Evolutionary conservation across 352 stramenopile species (phyloP), one percentile per base, ranked within the genome.

Genomic region (Aphanomyces invadans): DNA sequence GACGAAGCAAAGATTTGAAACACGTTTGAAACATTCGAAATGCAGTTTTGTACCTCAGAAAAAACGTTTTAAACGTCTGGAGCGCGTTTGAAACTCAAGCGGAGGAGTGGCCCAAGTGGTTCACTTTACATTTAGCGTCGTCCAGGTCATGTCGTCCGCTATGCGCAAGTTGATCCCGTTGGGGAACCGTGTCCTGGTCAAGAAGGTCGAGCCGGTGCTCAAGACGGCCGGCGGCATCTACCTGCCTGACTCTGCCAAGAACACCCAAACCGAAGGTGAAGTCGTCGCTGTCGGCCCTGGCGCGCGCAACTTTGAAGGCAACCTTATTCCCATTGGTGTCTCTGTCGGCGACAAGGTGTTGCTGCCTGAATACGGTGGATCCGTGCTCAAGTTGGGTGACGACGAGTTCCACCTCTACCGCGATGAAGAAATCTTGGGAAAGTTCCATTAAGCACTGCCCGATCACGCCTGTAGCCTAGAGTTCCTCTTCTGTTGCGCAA

Each of bases 391-490:
- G 74, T 80, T 98, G 52, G 88, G 78, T 65, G 85, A 88, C 29
- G 79, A 97, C 53, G 93, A 98, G 78, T 84, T 97, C 72, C 90
- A 95, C 73, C 78, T 98, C 33, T 98, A 97, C 78, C 82, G 95
- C 70, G 92, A 98, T 76, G 91, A 97, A 32, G 95, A 98, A 78
- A 97, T 98, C 78, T 89, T 98, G 65, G 95, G 94, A 75, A 98
- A 98, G 81, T 95, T 98, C 77, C 77, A 92, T 73, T 92, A 90
- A 75, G 74, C 51, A 33, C 19, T 12, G 36, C 3, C 12, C n/a
- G 17, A 17, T 25, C 17, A 11, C 28, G 49, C 31, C 52, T 60
- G 52, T 60, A 60, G 52, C 45, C 32, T 60, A 42, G 52, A 45
- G 19, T 32, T 52, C 5, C 3, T 49, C 5, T 29, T 49, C 5